phyloP scores from a whole-genome alignment of 2,329 filamentous ascomycete species.

The Aspergillus tubingensis region DNA sequence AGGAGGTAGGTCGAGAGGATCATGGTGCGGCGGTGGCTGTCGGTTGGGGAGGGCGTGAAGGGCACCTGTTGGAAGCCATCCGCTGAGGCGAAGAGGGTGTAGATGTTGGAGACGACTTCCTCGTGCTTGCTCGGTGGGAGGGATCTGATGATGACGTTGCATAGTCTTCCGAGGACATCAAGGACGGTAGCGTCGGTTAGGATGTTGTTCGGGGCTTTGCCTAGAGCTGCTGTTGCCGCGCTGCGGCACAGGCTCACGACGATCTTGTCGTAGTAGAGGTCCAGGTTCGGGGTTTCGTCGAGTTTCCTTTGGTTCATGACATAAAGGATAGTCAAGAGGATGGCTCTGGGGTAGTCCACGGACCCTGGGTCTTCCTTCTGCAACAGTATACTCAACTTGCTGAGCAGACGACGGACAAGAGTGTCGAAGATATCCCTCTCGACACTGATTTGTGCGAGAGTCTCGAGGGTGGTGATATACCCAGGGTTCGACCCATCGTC shows the following conservation, averaged over 20 bases:
- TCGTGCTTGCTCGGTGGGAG: slow-evolving; percentile 56
- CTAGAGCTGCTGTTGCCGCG: slow-evolving; percentile 40
- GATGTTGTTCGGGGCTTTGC: slow-evolving; percentile 36
- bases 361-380: slow-evolving; percentile 50
- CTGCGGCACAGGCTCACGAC: slow-evolving; percentile 47
- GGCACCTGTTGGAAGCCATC: slow-evolving; percentile 39
- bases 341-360: slow-evolving; percentile 58
- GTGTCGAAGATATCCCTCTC: slow-evolving; percentile 66
- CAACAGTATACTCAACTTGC: slow-evolving; percentile 61
- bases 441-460: slow-evolving; percentile 63
- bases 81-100: slow-evolving; percentile 52
- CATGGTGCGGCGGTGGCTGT: slow-evolving; percentile 49
- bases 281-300: slow-evolving; percentile 45
- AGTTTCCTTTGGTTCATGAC: slow-evolving; percentile 58
- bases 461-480: slow-evolving; percentile 62
- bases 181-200: slow-evolving; percentile 56
- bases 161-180: slow-evolving; percentile 62
- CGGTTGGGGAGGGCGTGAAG: slow-evolving; percentile 32
- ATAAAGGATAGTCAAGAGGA: slow-evolving; percentile 64
- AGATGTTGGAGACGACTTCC: slow-evolving; percentile 55
- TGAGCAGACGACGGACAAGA: slow-evolving; percentile 62
- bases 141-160: slow-evolving; percentile 60
- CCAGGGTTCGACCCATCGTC: slow-evolving; percentile 48
- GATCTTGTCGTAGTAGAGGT: slow-evolving; percentile 54
- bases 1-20: slow-evolving; percentile 61